Evolutionary conservation across 2,329 filamentous ascomycete genomes (phyloP), one percentile per base, ranked within the genome.

Genomic region (Aspergillus transmontanensis): DNA sequence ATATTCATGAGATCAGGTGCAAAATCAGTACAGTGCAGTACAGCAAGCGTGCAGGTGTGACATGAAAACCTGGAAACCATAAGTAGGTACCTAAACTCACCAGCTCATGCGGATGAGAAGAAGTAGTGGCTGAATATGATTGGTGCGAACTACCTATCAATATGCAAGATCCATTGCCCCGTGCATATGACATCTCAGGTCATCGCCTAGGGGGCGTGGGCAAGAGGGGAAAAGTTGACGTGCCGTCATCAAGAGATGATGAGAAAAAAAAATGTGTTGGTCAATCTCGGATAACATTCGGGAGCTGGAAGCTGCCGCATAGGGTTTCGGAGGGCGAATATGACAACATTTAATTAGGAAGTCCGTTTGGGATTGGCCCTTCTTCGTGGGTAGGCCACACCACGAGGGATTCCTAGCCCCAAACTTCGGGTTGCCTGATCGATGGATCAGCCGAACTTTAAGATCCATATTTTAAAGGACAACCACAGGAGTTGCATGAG

Each of bases 181-280:
- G 59, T 73, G 72, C 73, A 75, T 75, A 76, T 75, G 72, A 76
- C 70, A 73, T 76, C 72, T 73, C 66, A 71, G 51, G 60, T 68
- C 57, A 51, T 62, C 62, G 58, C 60, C 60, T 63, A 61, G 66
- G 61, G 63, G 61, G 57, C 6, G 26, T 28, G 26, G 61, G 54
- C 46, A 50, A 41, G 58, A 54, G 58, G 39, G 51, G 45, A 46
- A 59, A 62, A 55, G 23, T 56, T 65, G 64, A 63, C 63, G 57
- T 68, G 60, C 58, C 48, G 57, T 56, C 55, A 55, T 58, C 56
- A 59, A 56, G 50, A 34, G 60, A 50, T 28, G 34, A 45, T 14
- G n/a, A 48, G 2, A 45, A 23, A 30, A n/a, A 28, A 43, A 55
- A 55, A 51, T 5, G 16, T 51, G 48, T 53, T 46, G 32, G 43